A percentile compares a stretch with the other conserved stretches of the same genome.
Conservation (phyloP, 805 yeast species). For the Clavispora asparagi region DNA sequence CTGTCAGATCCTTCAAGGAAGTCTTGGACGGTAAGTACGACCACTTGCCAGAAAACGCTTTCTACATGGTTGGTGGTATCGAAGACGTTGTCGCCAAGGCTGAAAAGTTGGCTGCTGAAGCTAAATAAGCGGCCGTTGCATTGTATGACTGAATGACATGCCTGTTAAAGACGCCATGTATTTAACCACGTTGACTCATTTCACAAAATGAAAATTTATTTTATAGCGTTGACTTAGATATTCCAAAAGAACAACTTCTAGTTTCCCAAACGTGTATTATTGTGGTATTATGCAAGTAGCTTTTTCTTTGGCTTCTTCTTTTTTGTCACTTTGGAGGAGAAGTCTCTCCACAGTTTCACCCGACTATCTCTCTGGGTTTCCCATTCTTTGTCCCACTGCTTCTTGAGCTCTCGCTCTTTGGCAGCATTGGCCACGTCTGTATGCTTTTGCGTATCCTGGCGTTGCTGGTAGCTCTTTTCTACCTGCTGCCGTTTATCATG, state of each 20-base stretch:
- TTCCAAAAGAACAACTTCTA: conserved; percentile 1
- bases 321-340: conserved; percentile 37
- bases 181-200: conserved; percentile 13
- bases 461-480: conserved; percentile 21
- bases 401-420: conserved; percentile 24
- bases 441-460: conserved; percentile 21
- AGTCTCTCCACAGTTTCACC: conserved; percentile 57
- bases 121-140: conserved; percentile 46
- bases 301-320: conserved; percentile 41
- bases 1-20: conserved; percentile 90
- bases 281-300: conserved; percentile 31
- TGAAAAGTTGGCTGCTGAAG: conserved; percentile 95
- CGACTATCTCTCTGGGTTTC: conserved; percentile 55
- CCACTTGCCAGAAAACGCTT: conserved; percentile 97
- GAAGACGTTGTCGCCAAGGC: conserved; percentile 99
- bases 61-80: conserved; percentile 99
- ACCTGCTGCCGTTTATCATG: conserved; percentile 24
- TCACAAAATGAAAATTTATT: conserved; percentile 12
- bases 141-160: conserved; percentile 18
- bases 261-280: neutral
- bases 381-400: conserved; percentile 45
- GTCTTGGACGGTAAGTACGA: conserved; percentile 98
- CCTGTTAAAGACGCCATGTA: conserved; percentile 14
- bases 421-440: conserved; percentile 29
- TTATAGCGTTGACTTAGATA: conserved; percentile 6